Evolutionary conservation across 495 filamentous ascomycete genomes (phyloP), one percentile per base, ranked within the genome.

Genomic region (Margaritispora aquatica): DNA sequence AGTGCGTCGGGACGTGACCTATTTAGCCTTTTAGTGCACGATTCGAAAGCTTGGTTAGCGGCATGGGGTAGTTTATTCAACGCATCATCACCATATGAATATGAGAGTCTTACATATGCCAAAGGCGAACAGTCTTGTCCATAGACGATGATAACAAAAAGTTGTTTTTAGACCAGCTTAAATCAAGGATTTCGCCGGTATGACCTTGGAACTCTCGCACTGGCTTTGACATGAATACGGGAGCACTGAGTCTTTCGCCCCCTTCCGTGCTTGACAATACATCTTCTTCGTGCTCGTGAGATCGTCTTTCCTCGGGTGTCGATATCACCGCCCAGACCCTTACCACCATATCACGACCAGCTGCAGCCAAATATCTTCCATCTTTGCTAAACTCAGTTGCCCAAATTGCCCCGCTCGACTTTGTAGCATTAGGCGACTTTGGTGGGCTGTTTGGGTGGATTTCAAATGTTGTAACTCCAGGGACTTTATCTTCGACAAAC

Each of bases 141-240:
- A 64, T 97, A 0, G 92, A 96, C 0, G 92, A 96, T 26, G 93
- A 96, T 26, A 99, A 81, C 53, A 99, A 76, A 63, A 99, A 99
- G 64, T 96, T 96, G 68, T 99, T 99, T 81, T 98, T 99, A 75
- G 91, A 96, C 93, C 94, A 99, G 70, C 89, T 96, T 34, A 99
- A 66, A 67, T 96, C 93, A 63, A 99, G 74, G 4, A 99, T 84
- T 68, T 92, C 92, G 7, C 87, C 87, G 0, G 84, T 89, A 67
- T 99, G 94, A 0, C 92, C 92, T 55, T 83, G 74, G 66, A 94
- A 96, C 66, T 94, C 87, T 53, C 85, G 81, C 4, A 88, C 66
- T 1, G 92, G 89, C 67, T 87, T 86, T 19, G 80, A 76, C 65
- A 84, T 82, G 71, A 99, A 97, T n/a, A 97, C 91, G 5, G 92